A percentile compares a stretch with the other conserved stretches of the same genome.
Conservation (phyloP, 148 eudicot genomes). For the Rhododendron kiyosumense region DNA sequence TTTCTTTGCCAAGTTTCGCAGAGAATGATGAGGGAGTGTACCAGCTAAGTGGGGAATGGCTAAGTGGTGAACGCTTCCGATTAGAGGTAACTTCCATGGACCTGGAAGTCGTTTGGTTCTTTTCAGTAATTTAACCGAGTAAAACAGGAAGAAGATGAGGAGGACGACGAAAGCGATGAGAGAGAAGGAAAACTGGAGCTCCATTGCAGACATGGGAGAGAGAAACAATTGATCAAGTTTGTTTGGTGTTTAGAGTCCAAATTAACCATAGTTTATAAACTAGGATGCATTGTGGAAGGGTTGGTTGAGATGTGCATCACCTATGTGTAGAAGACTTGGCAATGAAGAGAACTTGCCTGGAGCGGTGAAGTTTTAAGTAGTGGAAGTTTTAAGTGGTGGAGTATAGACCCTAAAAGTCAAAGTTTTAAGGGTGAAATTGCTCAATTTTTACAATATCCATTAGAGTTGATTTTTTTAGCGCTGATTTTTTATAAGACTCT, state of each 20-base stretch:
- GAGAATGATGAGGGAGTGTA: neutral
- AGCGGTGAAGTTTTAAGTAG: too few species aligned
- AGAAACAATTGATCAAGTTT: neutral
- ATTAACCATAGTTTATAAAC: too few species aligned
- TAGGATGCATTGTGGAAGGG: neutral
- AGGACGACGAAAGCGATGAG: neutral
- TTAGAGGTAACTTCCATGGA: slow-evolving; percentile 5
- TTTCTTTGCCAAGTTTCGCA: neutral
- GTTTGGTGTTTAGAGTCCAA: neutral
- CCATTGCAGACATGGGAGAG: neutral
- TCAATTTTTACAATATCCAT: too few species aligned
- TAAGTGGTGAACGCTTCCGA: slow-evolving; percentile 2
- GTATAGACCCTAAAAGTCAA: too few species aligned
- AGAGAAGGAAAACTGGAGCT: neutral
- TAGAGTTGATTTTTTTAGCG: too few species aligned
- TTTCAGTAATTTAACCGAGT: neutral
- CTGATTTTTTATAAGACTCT: too few species aligned
- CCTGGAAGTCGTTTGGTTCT: neutral
- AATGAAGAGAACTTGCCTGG: too few species aligned
- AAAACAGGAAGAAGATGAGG: neutral
- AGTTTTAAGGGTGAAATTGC: too few species aligned
- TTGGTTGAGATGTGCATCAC: too few species aligned
- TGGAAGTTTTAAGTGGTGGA: too few species aligned
- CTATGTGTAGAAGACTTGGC: too few species aligned
- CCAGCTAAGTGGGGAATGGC: neutral